Base-by-base conservation (phyloP, 805 yeast species). In the Ogataea trehalophila region DNA sequence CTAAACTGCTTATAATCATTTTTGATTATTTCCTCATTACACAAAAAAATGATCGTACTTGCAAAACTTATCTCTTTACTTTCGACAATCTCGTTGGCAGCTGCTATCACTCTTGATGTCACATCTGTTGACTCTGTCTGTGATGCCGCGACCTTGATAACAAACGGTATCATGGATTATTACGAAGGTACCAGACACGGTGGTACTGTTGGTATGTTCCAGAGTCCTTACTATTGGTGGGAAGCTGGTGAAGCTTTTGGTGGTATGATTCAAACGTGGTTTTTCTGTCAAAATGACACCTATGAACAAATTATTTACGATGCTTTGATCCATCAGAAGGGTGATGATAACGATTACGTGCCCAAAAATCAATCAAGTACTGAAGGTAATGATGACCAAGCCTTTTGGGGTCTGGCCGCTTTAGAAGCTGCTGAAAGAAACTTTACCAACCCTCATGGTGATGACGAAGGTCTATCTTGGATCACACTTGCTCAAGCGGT, bases 301-400 rank as follows among this genome's bases (percentile, higher is more conserved):
- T 85, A 75, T 58, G 80, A 77, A 46, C 70, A 72, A 2, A 47
- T 77, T 16, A 71, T 89, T 49, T 76, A 76, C 58, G 70, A 74
- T 13, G 89, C 94, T 15, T 59, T 88, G 56, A 64, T 75, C 47
- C 77, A 75, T 59, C 96, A 88, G 67, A 79, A 74, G 20, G 88
- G 88, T 53, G 68, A 73, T 11, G 73, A 77, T 60, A 65, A 75
- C 62, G 83, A 86, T 65, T 89, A 83, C 65, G 75, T 87, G 57
- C 96, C 96, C 2, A 67, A 81, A 39, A 88, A 87, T 69, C 95
- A 88, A 64, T 76, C 89, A 11, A 75, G 84, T 8, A 82, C 94
- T 2, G 95, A 88, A 67, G 96, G 96, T 66, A 88, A 88, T 62
- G 96, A 88, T 73, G 96, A 88, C 73, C 96, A 88, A 68, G 95